These are phyloP conservation scores for Kazachstania psychrophila DNA, from an alignment of 805 yeast genomes.

Conservation along the genomic window DNA sequence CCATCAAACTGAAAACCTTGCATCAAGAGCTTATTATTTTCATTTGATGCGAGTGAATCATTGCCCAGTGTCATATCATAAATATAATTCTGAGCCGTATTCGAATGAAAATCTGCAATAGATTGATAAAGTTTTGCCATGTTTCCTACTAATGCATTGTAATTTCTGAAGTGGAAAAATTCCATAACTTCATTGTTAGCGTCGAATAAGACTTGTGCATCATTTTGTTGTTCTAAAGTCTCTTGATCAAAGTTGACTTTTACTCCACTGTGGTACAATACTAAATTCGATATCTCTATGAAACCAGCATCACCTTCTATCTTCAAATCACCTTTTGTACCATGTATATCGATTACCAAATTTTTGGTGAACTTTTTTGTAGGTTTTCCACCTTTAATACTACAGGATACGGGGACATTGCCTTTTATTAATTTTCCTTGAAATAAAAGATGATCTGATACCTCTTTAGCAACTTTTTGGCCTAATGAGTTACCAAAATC, in stretches of 20 bases:
- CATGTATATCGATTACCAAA: conserved; percentile 18
- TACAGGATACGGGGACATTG: conserved; percentile 17
- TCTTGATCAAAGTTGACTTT: conserved; percentile 3
- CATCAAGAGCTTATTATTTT: conserved; percentile 2
- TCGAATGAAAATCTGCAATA: conserved; percentile 11
- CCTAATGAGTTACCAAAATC: conserved; percentile 11
- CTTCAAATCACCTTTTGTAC: conserved; percentile 18
- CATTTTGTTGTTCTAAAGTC: background rate
- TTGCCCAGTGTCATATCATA: too few species aligned
- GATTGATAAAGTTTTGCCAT: conserved; percentile 15
- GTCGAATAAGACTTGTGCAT: conserved; percentile 2
- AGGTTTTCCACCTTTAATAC: conserved; percentile 18
- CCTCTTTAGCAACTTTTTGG: conserved; percentile 8
- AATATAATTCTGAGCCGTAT: too few species aligned
- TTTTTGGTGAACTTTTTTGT: conserved; percentile 17
- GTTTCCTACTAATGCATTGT: conserved; percentile 17
- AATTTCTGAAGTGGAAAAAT: conserved; percentile 16
- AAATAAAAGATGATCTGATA: conserved; percentile 18
- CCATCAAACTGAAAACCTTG: conserved; percentile 14
- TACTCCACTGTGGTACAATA: conserved; percentile 16
- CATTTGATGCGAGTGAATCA: background rate
- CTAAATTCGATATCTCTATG: conserved; percentile 17
- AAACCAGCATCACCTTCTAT: conserved; percentile 21
- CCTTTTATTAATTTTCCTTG: conserved; percentile 14
- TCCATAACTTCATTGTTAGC: conserved; percentile 14